Evolutionary conservation across 2,329 filamentous ascomycete species (phyloP).

Genomic region (Pezicula carpinea): DNA sequence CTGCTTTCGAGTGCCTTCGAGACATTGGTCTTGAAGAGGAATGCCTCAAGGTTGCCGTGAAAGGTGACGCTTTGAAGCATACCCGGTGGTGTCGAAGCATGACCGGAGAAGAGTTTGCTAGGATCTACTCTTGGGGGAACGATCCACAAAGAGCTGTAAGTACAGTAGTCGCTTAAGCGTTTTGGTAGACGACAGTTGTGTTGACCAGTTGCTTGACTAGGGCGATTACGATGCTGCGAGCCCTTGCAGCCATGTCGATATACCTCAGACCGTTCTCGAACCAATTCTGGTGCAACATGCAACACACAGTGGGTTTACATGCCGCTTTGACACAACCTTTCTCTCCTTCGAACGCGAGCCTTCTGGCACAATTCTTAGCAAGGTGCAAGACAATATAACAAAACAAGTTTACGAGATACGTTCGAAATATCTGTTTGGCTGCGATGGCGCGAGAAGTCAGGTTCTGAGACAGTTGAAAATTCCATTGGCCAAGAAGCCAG

Average conservation of each 20-base stretch:
- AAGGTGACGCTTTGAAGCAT: slow-evolving; percentile 40
- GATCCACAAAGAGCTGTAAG: slow-evolving; percentile 38
- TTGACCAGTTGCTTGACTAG: slow-evolving; percentile 19
- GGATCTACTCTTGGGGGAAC: slow-evolving; percentile 47
- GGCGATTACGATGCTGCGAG: slow-evolving; percentile 38
- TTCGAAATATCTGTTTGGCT: slow-evolving; percentile 54
- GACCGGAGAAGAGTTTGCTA: slow-evolving; percentile 46
- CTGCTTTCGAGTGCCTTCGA: slow-evolving; percentile 49
- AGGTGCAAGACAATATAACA: slow-evolving; percentile 33
- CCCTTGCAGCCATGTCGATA: slow-evolving; percentile 37
- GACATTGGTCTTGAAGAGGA: slow-evolving; percentile 45
- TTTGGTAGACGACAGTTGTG: background rate
- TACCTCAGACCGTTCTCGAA: slow-evolving; percentile 45
- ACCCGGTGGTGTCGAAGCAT: slow-evolving; percentile 49
- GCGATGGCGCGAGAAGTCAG: slow-evolving; percentile 46
- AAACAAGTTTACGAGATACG: slow-evolving; percentile 38
- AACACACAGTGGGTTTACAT: slow-evolving; percentile 33
- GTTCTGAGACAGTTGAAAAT: slow-evolving; percentile 42
- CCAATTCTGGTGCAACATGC: slow-evolving; percentile 40
- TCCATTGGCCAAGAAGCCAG: slow-evolving; percentile 39
- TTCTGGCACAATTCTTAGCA: slow-evolving; percentile 25
- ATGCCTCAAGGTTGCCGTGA: slow-evolving; percentile 31
- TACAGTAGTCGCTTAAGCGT: background rate
- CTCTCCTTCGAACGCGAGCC: slow-evolving; percentile 24
- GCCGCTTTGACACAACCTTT: slow-evolving; percentile 39